These are phyloP conservation scores for Coniochaeta prunicola DNA, from an alignment of 2,329 filamentous ascomycete genomes.

Conservation along the genomic window DNA sequence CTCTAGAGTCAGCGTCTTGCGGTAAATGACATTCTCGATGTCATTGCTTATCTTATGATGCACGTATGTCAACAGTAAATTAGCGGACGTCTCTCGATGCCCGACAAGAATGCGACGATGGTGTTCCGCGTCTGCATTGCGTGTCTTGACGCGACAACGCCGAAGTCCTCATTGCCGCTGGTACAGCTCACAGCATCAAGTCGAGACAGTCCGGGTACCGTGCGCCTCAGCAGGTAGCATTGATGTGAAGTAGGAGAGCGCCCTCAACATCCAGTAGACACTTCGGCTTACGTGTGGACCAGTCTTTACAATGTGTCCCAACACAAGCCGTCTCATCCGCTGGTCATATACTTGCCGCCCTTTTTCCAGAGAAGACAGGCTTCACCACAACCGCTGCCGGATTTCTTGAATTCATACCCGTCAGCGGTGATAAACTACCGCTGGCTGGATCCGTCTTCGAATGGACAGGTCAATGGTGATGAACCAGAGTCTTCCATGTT, in stretches of 20 bases:
- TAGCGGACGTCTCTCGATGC: neutral
- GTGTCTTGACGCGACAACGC: neutral
- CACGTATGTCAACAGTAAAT: neutral
- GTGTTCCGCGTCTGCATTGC: neutral
- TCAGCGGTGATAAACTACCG: slow-evolving; percentile 2
- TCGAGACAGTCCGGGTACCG: neutral
- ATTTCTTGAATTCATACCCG: neutral
- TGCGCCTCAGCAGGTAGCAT: slow-evolving; percentile 1
- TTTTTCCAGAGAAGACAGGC: neutral
- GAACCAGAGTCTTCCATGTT: slow-evolving; percentile 12
- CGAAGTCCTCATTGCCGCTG: neutral
- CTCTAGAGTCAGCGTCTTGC: neutral
- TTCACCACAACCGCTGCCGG: neutral
- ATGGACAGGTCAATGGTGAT: slow-evolving; percentile 6
- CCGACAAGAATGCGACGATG: neutral
- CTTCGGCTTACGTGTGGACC: neutral
- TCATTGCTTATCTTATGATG: neutral
- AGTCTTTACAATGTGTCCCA: slow-evolving; percentile 2
- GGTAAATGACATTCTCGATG: neutral
- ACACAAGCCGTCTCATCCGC: neutral
- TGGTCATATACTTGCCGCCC: neutral
- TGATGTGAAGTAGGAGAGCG: neutral
- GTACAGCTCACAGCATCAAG: neutral
- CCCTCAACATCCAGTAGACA: neutral
- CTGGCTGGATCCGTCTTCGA: neutral